A percentile compares a stretch with the other conserved stretches of the same genome.
Evolutionary conservation across 768 basidiomycete species (phyloP).

Genomic region (Lyophyllum shimeji): DNA sequence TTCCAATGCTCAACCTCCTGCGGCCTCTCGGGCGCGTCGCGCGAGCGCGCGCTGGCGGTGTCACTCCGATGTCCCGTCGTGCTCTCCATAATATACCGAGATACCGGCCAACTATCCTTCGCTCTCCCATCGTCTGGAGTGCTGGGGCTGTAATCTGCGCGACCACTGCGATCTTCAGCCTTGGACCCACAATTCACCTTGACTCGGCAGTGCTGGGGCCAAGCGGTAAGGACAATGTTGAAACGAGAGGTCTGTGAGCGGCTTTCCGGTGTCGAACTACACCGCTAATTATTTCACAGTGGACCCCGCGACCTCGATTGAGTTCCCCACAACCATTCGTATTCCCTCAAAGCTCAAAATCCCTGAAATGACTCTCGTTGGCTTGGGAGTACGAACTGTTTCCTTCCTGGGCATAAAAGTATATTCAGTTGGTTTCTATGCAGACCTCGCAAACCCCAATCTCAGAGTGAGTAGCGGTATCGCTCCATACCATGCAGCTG

Average conservation of each 20-base stretch:
- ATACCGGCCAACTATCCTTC: not conserved
- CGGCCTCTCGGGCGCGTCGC: conserved; percentile 13
- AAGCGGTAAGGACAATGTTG: not conserved
- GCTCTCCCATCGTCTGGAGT: conserved; percentile 12
- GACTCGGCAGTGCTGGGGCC: conserved; percentile 5
- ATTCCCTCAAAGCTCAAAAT: conserved; percentile 64
- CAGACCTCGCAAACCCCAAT: conserved; percentile 68
- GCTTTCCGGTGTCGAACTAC: not conserved
- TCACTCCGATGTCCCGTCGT: conserved; percentile 6
- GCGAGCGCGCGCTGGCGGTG: conserved; percentile 3
- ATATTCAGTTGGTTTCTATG: conserved; percentile 89
- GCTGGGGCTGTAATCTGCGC: conserved; percentile 10
- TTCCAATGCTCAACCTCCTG: conserved; percentile 14
- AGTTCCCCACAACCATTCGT: conserved; percentile 65
- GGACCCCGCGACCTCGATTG: conserved; percentile 73
- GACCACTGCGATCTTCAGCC: conserved; percentile 1
- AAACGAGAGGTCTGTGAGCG: conserved; percentile 9
- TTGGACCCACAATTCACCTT: conserved; percentile 12
- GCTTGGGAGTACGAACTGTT: conserved; percentile 85
- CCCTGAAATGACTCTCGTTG: conserved; percentile 70
- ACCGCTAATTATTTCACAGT: conserved; percentile 34
- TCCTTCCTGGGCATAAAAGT: conserved; percentile 88
- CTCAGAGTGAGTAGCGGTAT: conserved; percentile 44
- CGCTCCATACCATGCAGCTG: not conserved
- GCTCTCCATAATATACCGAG: not conserved